Percentiles rank a stretch among this genome's conserved stretches.
These are phyloP conservation scores for Calonectria crousiana DNA, from an alignment of 2,329 filamentous ascomycete genomes.

Conservation along the genomic window DNA sequence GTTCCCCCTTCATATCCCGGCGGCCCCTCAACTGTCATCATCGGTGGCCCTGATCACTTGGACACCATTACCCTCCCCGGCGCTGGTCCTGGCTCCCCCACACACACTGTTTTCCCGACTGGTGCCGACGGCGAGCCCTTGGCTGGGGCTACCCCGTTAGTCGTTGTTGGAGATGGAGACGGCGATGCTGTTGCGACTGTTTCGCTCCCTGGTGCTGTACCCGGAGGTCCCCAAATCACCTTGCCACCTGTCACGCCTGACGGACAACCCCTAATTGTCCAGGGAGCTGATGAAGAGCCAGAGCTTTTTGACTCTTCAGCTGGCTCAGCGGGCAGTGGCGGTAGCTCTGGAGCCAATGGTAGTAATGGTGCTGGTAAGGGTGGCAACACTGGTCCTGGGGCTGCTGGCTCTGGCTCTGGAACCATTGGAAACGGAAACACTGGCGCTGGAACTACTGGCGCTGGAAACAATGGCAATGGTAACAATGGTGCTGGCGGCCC, in stretches of 20 bases:
- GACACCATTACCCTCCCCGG: slow-evolving; percentile 30
- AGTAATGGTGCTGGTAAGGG: background rate
- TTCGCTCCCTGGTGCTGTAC: slow-evolving; percentile 16
- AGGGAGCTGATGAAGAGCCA: background rate
- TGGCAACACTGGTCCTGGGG: background rate
- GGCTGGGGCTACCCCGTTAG: slow-evolving; percentile 16
- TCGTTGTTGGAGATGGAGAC: background rate
- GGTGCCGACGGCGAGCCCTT: slow-evolving; percentile 31
- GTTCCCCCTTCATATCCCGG: slow-evolving; percentile 16
- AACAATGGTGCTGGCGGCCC: background rate
- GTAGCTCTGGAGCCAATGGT: background rate
- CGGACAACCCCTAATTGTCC: slow-evolving; percentile 9
- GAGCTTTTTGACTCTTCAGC: background rate
- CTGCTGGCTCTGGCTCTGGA: background rate
- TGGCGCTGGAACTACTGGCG: background rate
- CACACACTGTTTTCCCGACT: slow-evolving; percentile 33
- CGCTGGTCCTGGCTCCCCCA: slow-evolving; percentile 17
- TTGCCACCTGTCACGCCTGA: slow-evolving; percentile 6
- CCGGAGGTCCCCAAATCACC: slow-evolving; percentile 18
- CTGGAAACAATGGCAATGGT: background rate
- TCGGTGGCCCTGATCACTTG: slow-evolving; percentile 29
- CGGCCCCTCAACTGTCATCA: slow-evolving; percentile 29
- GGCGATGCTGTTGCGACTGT: background rate
- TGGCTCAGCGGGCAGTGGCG: background rate
- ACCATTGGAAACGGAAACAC: background rate